Evolutionary conservation across 1,139 yeast species (phyloP), one percentile per base, ranked within the genome.

Genomic region (Geotrichum candidum): DNA sequence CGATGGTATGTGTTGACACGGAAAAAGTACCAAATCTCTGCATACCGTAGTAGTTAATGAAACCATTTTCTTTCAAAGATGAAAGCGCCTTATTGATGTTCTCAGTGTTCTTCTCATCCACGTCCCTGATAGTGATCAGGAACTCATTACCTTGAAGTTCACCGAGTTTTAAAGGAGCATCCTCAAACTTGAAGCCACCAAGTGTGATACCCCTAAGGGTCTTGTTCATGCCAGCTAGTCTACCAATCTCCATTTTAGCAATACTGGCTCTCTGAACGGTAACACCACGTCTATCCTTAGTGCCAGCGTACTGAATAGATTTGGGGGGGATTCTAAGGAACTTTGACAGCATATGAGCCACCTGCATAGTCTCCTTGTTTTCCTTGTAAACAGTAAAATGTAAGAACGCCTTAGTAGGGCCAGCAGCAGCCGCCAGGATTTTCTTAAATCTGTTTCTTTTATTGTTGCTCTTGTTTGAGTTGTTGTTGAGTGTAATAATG

Each of bases 11-110:
- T 0, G 99, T 92, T 1, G 98, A 90, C 35, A 90, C 80, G 9
- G 97, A 88, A 70, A 91, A 94, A 0, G 99, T 91, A 41, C 99
- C 99, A 73, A 94, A 94, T 71, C 99, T 79, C 78, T 94, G 99
- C 95, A 94, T 87, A 25, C 99, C 99, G 72, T 83, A 94, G 73
- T 95, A 94, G 73, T 94, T 94, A 67, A 94, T 87, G 68, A 90
- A 94, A 0, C 99, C 99, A 38, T 81, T 79, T 1, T 78, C 79
- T 60, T 78, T 77, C 61, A 94, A 78, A 0, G 91, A 82, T 3
- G 78, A 72, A 67, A 91, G 80, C 38, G 94, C 82, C 15, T 76
- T 73, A 15, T 76, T 73, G 4, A 88, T 77, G 2, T 80, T 77
- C 11, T 77, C 74, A 56, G 79, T 81, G 18, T 82, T 63, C 33